Conservation (phyloP, 495 filamentous ascomycete species). For the Aspergillus bertholletiae region DNA sequence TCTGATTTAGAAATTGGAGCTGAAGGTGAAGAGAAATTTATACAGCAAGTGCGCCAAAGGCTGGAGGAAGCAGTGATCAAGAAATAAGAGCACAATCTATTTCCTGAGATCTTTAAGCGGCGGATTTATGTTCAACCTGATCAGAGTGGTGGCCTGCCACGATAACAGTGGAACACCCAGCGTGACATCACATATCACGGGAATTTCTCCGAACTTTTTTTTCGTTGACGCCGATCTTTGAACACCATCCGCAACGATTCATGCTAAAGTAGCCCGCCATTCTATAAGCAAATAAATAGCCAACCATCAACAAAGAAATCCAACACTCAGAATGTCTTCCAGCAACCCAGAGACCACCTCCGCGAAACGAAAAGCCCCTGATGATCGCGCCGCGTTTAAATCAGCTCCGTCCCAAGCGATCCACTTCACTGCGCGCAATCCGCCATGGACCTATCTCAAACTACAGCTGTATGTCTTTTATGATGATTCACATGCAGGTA, state of each 20-base stretch:
- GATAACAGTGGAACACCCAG: conserved; percentile 1
- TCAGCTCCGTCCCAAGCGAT: conserved; percentile 12
- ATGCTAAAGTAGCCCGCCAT: neutral
- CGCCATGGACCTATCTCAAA: conserved; percentile 49
- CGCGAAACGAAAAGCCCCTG: conserved; percentile 30
- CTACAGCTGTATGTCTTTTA: conserved; percentile 35
- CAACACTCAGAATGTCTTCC: conserved; percentile 1
- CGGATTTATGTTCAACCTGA: neutral
- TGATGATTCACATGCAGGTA: neutral
- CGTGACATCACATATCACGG: conserved; percentile 26
- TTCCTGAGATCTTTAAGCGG: neutral
- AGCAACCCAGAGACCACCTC: conserved; percentile 5
- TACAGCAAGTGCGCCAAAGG: conserved; percentile 16
- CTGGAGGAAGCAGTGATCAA: conserved; percentile 10
- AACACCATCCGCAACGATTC: neutral
- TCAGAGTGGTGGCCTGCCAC: neutral
- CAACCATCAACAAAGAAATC: neutral
- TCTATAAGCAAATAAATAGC: neutral
- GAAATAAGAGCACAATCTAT: conserved; percentile 1
- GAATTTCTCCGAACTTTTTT: conserved; percentile 12
- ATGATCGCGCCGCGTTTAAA: conserved; percentile 8
- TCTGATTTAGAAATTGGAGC: conserved; percentile 22
- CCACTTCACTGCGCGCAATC: conserved; percentile 43
- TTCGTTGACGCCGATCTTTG: neutral
- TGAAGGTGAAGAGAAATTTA: conserved; percentile 24